Evolutionary conservation across 805 yeast genomes (phyloP), one percentile per base, ranked within the genome.

Genomic region (Jamesozyma hellenica): DNA sequence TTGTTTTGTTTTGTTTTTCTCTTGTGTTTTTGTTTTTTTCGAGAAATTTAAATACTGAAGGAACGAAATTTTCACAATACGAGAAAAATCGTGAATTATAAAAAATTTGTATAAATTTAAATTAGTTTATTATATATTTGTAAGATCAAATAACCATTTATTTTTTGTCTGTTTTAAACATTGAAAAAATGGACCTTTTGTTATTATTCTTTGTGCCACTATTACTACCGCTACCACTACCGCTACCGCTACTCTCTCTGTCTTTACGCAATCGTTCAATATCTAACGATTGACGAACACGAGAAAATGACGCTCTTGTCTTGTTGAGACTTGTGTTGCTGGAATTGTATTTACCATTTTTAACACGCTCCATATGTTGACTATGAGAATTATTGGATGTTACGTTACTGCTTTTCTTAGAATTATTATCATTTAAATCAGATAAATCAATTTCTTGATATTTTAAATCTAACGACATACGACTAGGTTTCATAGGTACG

Each of bases 281-380:
- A 39, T 56, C 61, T 10, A 56, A 38, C 6, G 61, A 56, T 36
- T 53, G 56, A 13, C 60, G 53, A 1, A 51, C 54, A 21, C 49
- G 47, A 8, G 55, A 46, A 18, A 55, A 43, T 2, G 58, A 48
- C 30, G 44, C 45, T 19, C 50, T 49, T 33, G 34, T 14, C 6
- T 44, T 35, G 13, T 42, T 35, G 11, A 30, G 38, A 23, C 42
- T 40, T 16, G 40, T 36, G 17, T 46, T 41, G 28, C 41, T 49
- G n/a, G 42, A 46, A 26, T 44, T 43, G 23, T 39, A 28, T 4
- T 14, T 15, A 10, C 32, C 13, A 32, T 33, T 30, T 4, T 27
- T 27, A 6, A 27, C 12, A 27, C 14, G 13, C 11, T 12, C 13
- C 5, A 12, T 6, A 6, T 5, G 13, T 27, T 27, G 29, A 4